phyloP scores from a whole-genome alignment of 2,329 filamentous ascomycete genomes.

The Sphaerostilbella broomeana region DNA sequence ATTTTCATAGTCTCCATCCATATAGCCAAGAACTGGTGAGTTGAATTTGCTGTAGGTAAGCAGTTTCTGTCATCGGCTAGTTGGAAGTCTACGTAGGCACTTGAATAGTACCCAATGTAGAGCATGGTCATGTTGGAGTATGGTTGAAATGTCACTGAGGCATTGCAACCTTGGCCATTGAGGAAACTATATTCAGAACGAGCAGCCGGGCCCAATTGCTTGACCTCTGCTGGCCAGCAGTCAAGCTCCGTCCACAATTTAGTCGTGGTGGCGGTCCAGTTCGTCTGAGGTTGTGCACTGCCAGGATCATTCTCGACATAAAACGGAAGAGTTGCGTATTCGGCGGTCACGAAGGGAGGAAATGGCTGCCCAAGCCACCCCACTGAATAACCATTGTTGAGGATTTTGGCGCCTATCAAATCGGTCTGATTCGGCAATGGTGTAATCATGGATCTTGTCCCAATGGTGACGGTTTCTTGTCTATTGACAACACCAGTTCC shows the following conservation, averaged over 20 bases:
- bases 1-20: constrained; percentile 22
- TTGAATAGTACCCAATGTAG: constrained; percentile 12
- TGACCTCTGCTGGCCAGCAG: constrained; percentile 29
- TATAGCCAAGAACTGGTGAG: constrained; percentile 4
- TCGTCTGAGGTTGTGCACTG: constrained; percentile 9
- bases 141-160: constrained; percentile 12
- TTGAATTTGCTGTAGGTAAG: constrained; percentile 21
- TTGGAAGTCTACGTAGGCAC: constrained; percentile 25
- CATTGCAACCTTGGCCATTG: constrained; percentile 34
- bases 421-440: constrained; percentile 15
- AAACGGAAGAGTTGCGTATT: constrained; percentile 40
- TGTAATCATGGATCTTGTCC: constrained; percentile 14
- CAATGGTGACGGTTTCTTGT: not conserved
- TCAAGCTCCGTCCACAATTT: constrained; percentile 31
- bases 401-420: constrained; percentile 28
- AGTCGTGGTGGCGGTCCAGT: constrained; percentile 24
- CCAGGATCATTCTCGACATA: not conserved
- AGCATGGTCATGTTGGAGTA: constrained; percentile 8
- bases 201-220: not conserved
- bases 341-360: constrained; percentile 36
- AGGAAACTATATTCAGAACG: constrained; percentile 20
- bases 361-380: constrained; percentile 39
- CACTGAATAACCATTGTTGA: constrained; percentile 40
- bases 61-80: constrained; percentile 21
- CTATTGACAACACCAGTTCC: constrained; percentile 29